A percentile compares a stretch with the other conserved stretches of the same genome.
Conservation (phyloP, 2,329 filamentous ascomycete species). For the Colletotrichum sp. region DNA sequence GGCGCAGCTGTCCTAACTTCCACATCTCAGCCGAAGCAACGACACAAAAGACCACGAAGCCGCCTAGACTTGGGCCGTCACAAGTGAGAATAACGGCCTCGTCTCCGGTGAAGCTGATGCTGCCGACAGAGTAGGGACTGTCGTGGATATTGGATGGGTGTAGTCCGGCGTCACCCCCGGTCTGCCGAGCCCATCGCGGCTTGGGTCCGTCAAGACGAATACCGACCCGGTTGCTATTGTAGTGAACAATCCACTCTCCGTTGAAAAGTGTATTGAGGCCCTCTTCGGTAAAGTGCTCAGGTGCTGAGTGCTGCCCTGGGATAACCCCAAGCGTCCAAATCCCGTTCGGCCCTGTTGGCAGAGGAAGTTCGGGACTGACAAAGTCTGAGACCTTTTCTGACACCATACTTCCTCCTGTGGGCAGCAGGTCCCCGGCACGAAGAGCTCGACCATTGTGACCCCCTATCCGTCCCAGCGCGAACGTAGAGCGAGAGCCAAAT, state of each 20-base stretch:
- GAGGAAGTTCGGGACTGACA: conserved; percentile 14
- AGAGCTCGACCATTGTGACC: conserved; percentile 38
- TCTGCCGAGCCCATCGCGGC: conserved; percentile 40
- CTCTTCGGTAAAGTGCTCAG: conserved; percentile 39
- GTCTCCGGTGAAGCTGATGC: conserved; percentile 48
- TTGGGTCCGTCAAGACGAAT: conserved; percentile 42
- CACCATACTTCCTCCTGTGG: conserved; percentile 14
- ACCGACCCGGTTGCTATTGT: conserved; percentile 46
- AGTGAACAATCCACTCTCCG: conserved; percentile 40
- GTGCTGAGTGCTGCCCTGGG: conserved; percentile 43
- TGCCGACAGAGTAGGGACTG: conserved; percentile 43
- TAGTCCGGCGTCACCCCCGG: conserved; percentile 41
- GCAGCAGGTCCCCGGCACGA: conserved; percentile 32
- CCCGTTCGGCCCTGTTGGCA: conserved; percentile 28
- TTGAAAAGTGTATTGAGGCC: conserved; percentile 35
- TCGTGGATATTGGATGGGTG: conserved; percentile 49
- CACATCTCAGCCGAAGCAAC: conserved; percentile 44
- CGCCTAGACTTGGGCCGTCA: conserved; percentile 46
- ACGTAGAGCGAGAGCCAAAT: conserved; percentile 36
- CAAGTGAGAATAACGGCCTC: conserved; percentile 42
- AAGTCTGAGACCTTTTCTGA: neutral
- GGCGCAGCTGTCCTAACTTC: conserved; percentile 45
- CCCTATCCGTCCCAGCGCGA: conserved; percentile 36
- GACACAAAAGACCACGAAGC: conserved; percentile 43
- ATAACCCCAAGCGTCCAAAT: conserved; percentile 37